Conservation (phyloP, 495 filamentous ascomycete genomes). For the Cairneyella variabilis region DNA sequence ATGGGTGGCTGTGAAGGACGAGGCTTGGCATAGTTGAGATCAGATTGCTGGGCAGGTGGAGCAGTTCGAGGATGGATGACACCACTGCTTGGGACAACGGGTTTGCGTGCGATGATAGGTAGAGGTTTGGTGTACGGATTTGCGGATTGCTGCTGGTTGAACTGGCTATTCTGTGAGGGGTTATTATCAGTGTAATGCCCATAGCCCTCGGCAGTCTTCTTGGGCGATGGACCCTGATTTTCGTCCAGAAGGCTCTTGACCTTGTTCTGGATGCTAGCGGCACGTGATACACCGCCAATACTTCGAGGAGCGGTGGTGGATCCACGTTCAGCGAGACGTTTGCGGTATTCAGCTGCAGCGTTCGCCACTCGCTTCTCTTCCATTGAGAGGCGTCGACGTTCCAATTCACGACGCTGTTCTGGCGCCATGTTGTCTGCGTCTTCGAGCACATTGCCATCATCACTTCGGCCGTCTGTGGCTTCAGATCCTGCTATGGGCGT, state of each 20-base stretch:
- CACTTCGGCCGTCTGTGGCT: slow-evolving; percentile 63
- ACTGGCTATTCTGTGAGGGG: slow-evolving; percentile 17
- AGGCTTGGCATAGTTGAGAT: slow-evolving; percentile 20
- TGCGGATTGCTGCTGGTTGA: slow-evolving; percentile 10
- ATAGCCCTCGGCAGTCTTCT: slow-evolving; percentile 83
- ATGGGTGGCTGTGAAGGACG: slow-evolving; percentile 6
- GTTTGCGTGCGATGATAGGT: slow-evolving; percentile 31
- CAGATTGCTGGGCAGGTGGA: slow-evolving; percentile 1
- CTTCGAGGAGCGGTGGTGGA: slow-evolving; percentile 37
- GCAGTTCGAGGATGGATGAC: slow-evolving; percentile 10
- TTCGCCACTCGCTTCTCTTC: slow-evolving; percentile 91
- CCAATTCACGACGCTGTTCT: slow-evolving; percentile 87
- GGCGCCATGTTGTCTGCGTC: slow-evolving; percentile 71
- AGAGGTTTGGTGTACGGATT: slow-evolving; percentile 21
- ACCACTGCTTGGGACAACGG: slow-evolving; percentile 25
- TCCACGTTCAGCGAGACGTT: slow-evolving; percentile 64
- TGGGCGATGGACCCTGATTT: slow-evolving; percentile 53
- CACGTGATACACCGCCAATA: slow-evolving; percentile 58
- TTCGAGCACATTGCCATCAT: slow-evolving; percentile 56
- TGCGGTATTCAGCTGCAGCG: slow-evolving; percentile 87
- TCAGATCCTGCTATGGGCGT: slow-evolving; percentile 77
- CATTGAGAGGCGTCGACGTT: slow-evolving; percentile 75
- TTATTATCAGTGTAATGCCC: slow-evolving; percentile 68
- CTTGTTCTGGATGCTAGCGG: slow-evolving; percentile 82
- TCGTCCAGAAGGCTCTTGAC: slow-evolving; percentile 86